Conservation (phyloP, 148 eudicot species). For the Euryodendron excelsum region DNA sequence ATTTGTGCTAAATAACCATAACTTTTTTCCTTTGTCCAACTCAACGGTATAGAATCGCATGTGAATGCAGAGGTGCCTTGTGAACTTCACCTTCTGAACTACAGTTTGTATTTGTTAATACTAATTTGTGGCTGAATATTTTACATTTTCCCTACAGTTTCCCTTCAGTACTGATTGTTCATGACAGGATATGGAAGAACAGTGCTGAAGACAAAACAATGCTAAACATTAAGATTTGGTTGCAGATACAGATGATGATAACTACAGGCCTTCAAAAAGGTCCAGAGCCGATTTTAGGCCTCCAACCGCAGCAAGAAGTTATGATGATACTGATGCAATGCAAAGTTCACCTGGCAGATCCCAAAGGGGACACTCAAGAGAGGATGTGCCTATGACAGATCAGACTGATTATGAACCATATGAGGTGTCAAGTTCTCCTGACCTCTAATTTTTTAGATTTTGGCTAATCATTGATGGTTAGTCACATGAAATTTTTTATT, state of each 20-base stretch:
- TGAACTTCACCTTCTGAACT: background rate
- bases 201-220: background rate
- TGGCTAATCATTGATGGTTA: background rate
- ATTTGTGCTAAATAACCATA: background rate
- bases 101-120: background rate
- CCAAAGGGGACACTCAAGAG: constrained; percentile 60
- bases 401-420: constrained; percentile 72
- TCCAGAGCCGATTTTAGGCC: constrained; percentile 58
- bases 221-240: background rate
- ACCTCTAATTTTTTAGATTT: background rate
- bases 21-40: no score
- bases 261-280: constrained; percentile 75
- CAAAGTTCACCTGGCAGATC: constrained; percentile 91
- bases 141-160: background rate
- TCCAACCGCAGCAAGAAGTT: constrained; percentile 42
- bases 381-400: constrained; percentile 83
- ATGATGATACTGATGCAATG: constrained; percentile 76
- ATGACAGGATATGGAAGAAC: background rate
- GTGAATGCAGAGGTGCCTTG: background rate
- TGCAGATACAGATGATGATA: constrained; percentile 90
- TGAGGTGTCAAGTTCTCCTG: constrained; percentile 45
- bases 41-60: background rate
- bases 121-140: background rate
- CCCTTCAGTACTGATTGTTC: background rate
- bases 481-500: background rate